Conservation (phyloP, 2,329 filamentous ascomycete species). For the Falciphora oryzae region DNA sequence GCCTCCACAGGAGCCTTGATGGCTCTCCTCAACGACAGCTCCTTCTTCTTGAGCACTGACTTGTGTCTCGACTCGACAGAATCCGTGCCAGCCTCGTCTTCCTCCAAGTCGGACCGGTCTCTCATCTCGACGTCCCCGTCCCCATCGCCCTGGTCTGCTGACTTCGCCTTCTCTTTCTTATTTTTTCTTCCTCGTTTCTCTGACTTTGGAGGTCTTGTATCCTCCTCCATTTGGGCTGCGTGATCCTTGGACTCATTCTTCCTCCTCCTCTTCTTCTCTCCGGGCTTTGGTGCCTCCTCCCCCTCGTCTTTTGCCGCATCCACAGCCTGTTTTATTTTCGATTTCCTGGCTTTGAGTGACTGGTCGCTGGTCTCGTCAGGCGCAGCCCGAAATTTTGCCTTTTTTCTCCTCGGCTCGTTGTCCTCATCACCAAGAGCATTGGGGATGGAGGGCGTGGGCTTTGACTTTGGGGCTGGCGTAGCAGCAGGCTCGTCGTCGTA, state of each 20-base stretch:
- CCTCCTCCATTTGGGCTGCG: neutral
- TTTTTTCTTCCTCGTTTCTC: conserved; percentile 3
- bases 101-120: neutral
- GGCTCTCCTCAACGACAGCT: conserved; percentile 47
- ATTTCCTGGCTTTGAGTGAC: conserved; percentile 22
- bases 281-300: neutral
- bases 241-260: conserved; percentile 10
- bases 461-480: neutral
- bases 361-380: conserved; percentile 24
- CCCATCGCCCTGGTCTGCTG: neutral
- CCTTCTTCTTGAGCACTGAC: conserved; percentile 47
- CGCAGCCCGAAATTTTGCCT: conserved; percentile 20
- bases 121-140: conserved; percentile 6
- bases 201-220: neutral
- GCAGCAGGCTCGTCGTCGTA: conserved; percentile 16
- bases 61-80: conserved; percentile 33
- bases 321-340: neutral
- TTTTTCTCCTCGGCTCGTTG: conserved; percentile 21
- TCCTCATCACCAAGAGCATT: conserved; percentile 17
- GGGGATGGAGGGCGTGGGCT: conserved; percentile 18
- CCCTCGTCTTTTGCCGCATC: neutral
- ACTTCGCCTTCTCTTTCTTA: neutral
- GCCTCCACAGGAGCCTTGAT: conserved; percentile 31
- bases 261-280: conserved; percentile 25
- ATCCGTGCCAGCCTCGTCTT: neutral